Percentiles rank a stretch among this genome's conserved stretches.
phyloP scores from a whole-genome alignment of 2,329 filamentous ascomycete genomes.

The Cladorrhinum sp. region DNA sequence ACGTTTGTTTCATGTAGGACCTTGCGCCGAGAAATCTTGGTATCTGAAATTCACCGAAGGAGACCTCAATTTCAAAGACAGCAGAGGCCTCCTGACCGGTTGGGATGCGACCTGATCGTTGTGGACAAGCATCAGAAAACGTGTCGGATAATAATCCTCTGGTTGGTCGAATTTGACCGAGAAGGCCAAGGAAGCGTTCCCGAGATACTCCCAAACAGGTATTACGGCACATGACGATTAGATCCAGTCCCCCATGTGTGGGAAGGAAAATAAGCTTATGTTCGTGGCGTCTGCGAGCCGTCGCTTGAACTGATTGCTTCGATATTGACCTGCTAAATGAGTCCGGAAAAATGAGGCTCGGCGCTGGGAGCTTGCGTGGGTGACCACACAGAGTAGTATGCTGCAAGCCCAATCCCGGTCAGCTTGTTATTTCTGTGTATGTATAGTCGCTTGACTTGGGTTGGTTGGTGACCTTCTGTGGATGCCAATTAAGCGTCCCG shows the following conservation, averaged over 20 bases:
- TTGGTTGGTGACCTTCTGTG: neutral
- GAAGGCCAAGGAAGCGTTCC: neutral
- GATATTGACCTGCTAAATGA: constrained; percentile 7
- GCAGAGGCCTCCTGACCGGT: neutral
- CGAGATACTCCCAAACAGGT: neutral
- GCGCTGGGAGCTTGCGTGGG: neutral
- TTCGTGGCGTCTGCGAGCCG: neutral
- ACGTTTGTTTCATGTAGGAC: neutral
- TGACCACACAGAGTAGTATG: neutral
- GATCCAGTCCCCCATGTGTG: neutral
- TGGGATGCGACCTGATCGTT: neutral
- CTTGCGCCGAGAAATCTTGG: neutral
- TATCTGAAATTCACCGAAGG: neutral
- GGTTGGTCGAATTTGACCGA: neutral
- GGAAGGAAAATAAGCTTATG: constrained; percentile 2
- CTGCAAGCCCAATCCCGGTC: neutral
- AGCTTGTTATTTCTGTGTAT: neutral
- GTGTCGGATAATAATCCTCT: neutral
- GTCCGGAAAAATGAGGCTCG: constrained; percentile 11
- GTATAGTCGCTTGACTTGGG: neutral
- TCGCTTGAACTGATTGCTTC: neutral
- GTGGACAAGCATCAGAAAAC: neutral
- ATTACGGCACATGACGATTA: neutral
- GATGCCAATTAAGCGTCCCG: constrained; percentile 1
- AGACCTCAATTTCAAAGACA: neutral